Conservation (phyloP, 139 green algal species). For the Tetratostichococcus sp. region DNA sequence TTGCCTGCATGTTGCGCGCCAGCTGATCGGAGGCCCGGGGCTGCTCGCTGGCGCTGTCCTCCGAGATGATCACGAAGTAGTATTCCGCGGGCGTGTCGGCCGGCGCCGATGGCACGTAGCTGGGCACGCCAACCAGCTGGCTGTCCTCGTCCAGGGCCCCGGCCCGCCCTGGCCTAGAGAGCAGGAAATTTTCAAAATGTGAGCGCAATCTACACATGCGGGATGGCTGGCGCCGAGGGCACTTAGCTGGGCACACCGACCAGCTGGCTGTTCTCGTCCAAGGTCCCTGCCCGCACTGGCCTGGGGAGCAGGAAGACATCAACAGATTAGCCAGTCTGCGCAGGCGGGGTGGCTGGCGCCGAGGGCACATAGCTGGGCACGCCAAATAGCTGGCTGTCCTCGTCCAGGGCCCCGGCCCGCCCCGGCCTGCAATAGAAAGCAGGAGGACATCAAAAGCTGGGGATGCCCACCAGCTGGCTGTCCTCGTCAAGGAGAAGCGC, state of each 20-base stretch:
- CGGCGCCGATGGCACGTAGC: background rate
- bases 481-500: no score
- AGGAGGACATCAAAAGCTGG: no score
- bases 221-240: background rate
- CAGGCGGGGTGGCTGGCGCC: no score
- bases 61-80: background rate
- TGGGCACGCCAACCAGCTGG: background rate
- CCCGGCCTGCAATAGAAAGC: background rate
- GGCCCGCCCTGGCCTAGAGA: background rate
- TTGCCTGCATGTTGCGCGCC: no score
- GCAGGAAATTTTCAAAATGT: no score
- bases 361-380: background rate
- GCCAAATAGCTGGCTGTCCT: background rate
- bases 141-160: background rate
- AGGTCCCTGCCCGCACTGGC: no score
- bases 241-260: background rate
- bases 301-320: background rate
- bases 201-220: no score
- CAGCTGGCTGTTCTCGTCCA: background rate
- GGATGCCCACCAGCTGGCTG: no score
- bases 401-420: background rate
- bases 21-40: background rate
- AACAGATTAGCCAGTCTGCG: no score
- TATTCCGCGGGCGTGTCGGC: background rate
- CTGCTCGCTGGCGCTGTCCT: background rate